Evolutionary conservation across 805 yeast genomes (phyloP), one percentile per base, ranked within the genome.

Genomic region (Alloascoidea hylecoeti): DNA sequence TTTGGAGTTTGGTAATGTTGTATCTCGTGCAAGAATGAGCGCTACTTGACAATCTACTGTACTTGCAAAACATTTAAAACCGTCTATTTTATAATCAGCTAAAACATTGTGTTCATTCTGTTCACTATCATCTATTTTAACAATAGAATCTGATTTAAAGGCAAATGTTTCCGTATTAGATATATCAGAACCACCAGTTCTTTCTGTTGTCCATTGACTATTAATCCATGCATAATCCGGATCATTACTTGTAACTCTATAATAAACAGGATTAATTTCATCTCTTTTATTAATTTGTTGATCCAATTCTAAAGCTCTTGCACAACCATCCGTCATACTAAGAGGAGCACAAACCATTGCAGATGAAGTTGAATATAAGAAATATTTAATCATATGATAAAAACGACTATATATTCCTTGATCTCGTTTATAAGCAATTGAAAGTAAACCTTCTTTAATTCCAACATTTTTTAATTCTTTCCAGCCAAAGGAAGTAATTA

Each of bases 121-220:
- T 5, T 38, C 32, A 12, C 19, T n/a, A n/a, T n/a, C 16, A n/a
- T n/a, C n/a, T n/a, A n/a, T n/a, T n/a, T n/a, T n/a, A n/a, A n/a
- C n/a, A n/a, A n/a, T n/a, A n/a, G n/a, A n/a, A n/a, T n/a, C n/a
- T n/a, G n/a, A n/a, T 19, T 38, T 34, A 6, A 41, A 41, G 4
- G 56, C 56, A 2, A 44, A 42, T 1, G 57, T 51, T 37, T 52
- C 57, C 1, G 56, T 49, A 12, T 44, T 43, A 5, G 51, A 36
- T 12, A 52, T 56, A 16, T 52, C 57, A 4, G 53, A 48, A 3
- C 57, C 57, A 2, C 57, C 57, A 14, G 54, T 41, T 2, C 57
- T 42, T 36, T 52, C 57, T 0, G 57, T 52, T 57, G 52, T 52
- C 57, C 57, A 52, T 36, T 52, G 57, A 6, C 57, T 57, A 3